A percentile compares a stretch with the other conserved stretches of the same genome.
Evolutionary conservation across 345 rosid genomes (phyloP).

Genomic region (Citrus cavaleriei): DNA sequence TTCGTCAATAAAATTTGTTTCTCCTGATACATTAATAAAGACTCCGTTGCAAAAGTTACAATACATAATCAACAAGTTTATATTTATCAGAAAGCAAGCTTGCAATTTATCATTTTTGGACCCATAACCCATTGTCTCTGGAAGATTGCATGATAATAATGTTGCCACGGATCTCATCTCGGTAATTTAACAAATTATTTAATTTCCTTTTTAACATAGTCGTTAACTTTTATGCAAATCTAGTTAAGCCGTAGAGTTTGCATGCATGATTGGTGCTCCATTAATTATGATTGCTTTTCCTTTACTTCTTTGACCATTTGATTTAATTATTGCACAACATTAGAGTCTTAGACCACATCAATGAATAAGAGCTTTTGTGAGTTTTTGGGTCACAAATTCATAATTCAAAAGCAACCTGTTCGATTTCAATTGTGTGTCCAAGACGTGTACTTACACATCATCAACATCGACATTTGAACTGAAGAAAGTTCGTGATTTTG

Average conservation of each 20-base stretch:
- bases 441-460: neutral
- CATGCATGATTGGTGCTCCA: neutral
- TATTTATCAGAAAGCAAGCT: neutral
- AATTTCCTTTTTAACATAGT: neutral
- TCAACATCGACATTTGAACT: neutral
- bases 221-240: neutral
- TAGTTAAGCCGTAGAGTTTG: neutral
- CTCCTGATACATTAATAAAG: too few species aligned
- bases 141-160: neutral
- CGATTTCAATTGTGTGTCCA: too few species aligned
- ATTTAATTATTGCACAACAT: neutral
- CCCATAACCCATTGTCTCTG: neutral
- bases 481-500: neutral
- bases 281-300: neutral
- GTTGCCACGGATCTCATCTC: neutral
- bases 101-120: neutral
- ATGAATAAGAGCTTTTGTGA: too few species aligned
- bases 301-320: neutral
- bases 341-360: too few species aligned
- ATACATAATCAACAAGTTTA: neutral
- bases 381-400: too few species aligned
- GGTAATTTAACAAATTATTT: neutral
- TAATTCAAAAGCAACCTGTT: too few species aligned
- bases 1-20: too few species aligned
- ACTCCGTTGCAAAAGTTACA: too few species aligned